These are phyloP conservation scores for Biscogniauxia mediterranea DNA, from an alignment of 2,329 filamentous ascomycete genomes.

Conservation along the genomic window DNA sequence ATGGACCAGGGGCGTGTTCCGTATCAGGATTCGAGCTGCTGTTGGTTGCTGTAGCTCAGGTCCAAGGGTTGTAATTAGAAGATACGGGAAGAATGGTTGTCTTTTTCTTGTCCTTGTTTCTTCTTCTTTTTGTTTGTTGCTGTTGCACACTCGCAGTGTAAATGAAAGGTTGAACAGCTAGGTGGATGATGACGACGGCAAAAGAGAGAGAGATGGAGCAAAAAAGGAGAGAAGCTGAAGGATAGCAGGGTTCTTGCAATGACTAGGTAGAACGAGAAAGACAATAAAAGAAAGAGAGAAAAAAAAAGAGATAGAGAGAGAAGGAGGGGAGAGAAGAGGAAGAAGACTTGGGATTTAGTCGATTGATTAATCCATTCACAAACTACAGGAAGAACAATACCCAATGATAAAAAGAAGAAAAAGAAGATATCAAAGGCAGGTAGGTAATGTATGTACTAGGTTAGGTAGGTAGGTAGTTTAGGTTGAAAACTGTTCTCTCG, in stretches of 20 bases:
- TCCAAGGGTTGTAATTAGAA: neutral
- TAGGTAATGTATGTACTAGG: neutral
- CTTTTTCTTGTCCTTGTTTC: too few species aligned
- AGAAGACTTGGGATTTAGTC: neutral
- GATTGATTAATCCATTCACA: neutral
- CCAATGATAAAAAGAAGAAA: neutral
- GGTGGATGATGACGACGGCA: neutral
- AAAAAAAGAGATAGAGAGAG: neutral
- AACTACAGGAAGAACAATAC: neutral
- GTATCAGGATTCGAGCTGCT: neutral
- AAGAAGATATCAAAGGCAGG: neutral
- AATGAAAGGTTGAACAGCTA: neutral
- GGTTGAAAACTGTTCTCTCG: neutral
- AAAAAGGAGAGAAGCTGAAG: neutral
- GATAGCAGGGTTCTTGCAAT: neutral
- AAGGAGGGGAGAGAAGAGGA: slow-evolving; percentile 8
- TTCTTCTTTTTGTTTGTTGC: too few species aligned
- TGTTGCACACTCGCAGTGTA: neutral
- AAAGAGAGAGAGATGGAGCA: slow-evolving; percentile 2
- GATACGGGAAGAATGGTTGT: neutral
- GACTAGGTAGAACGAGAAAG: neutral
- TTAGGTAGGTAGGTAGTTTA: too few species aligned
- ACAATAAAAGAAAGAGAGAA: neutral
- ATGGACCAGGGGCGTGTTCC: neutral
- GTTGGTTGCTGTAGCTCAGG: neutral